phyloP scores from a whole-genome alignment of 2,329 filamentous ascomycete species.

The Botrytis galanthina region DNA sequence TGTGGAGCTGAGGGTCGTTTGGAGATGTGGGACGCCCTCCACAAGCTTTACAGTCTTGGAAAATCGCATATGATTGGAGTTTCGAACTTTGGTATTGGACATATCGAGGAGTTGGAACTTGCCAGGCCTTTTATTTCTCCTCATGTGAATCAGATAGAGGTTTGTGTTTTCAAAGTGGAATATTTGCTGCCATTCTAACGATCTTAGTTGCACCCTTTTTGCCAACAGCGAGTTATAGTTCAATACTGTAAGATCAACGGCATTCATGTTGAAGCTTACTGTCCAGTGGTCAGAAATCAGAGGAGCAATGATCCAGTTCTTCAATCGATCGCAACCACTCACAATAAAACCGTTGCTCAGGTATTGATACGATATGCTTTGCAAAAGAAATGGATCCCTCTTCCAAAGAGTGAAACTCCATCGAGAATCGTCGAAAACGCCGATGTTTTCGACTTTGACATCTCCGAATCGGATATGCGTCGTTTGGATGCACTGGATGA shows the following conservation, averaged over 20 bases:
- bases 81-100: slow-evolving; percentile 19
- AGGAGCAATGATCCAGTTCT: slow-evolving; percentile 56
- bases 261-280: slow-evolving; percentile 54
- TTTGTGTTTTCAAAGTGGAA: slow-evolving; percentile 29
- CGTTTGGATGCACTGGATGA: slow-evolving; percentile 51
- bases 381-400: slow-evolving; percentile 64
- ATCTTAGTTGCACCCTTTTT: slow-evolving; percentile 59
- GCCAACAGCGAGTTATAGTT: slow-evolving; percentile 57
- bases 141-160: slow-evolving; percentile 21
- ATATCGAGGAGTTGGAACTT: slow-evolving; percentile 19
- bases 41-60: slow-evolving; percentile 5
- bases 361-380: slow-evolving; percentile 58
- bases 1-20: slow-evolving; percentile 7
- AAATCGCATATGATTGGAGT: slow-evolving; percentile 16
- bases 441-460: slow-evolving; percentile 54
- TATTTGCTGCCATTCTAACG: background rate
- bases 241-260: slow-evolving; percentile 47
- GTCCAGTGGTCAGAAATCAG: slow-evolving; percentile 54
- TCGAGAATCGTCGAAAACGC: slow-evolving; percentile 60
- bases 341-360: slow-evolving; percentile 61
- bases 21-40: slow-evolving; percentile 18
- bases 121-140: slow-evolving; percentile 7
- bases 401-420: slow-evolving; percentile 63
- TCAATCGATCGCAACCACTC: slow-evolving; percentile 54
- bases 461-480: slow-evolving; percentile 57